Base-by-base conservation (phyloP, 768 basidiomycete species). In the Russula sp. region DNA sequence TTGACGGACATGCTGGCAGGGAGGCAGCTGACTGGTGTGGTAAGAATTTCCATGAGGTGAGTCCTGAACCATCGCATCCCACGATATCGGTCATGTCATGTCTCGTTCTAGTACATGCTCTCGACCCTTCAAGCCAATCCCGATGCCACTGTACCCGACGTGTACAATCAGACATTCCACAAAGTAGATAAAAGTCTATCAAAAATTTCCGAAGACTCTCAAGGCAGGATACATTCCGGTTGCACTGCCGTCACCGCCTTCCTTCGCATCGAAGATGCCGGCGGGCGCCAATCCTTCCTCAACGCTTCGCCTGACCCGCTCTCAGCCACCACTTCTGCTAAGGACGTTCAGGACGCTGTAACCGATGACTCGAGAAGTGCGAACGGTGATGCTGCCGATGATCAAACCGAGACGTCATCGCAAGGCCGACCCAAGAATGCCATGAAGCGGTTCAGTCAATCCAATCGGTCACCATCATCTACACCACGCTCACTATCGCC, bases 11-110 rank as follows among this genome's bases (percentile, higher is more conserved):
- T 73, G 97, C 97, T 1, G 97, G 97, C 18, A 98, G 96, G 73
- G 92, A 98, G 70, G 95, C 96, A 39, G 97, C 97, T 32, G 97
- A 99, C 74, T 98, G 96, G 95, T 98, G 97, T 75, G 97, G 97
- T 48, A 80, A 82, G 69, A 87, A 98, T 73, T 99, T 99, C 76
- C 94, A 98, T 71, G 86, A 94, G 79, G 94, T 88, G 72, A 62
- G 78, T 48, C 20, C 31, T 34, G 45, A 44, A 42, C 35, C 37
- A 27, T 50, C 54, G 10, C n/a, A 57, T 6, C 16, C 31, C 39
- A 34, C 42, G 39, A 56, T 31, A 27, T 55, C 42, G 32, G 39
- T 66, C 48, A 57, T 59, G 50, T 57, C 50, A 60, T 55, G 58
- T 48, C 31, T 54, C 7, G 42, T 47, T 61, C 50, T 66, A 83